Evolutionary conservation across 176 grass and related monocot genomes (phyloP).

Genomic region (Lolium rigidum): DNA sequence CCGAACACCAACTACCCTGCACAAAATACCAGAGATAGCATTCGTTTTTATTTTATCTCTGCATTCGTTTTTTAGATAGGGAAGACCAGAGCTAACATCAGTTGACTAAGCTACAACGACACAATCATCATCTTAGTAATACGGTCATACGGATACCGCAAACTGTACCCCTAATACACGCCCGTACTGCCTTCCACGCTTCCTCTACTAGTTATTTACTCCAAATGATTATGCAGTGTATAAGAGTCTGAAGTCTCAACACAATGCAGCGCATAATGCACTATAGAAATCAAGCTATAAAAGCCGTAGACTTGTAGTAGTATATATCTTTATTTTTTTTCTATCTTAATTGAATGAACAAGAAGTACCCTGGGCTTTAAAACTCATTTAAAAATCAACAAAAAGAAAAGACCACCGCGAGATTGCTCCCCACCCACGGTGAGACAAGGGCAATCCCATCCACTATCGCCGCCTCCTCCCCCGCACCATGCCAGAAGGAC

Average conservation of each 20-base stretch:
- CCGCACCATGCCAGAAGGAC: too few relatives aligned
- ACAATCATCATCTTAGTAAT: neutral
- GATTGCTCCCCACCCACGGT: too few relatives aligned
- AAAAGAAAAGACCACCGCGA: too few relatives aligned
- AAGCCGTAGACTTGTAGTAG: neutral
- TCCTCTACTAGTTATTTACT: neutral
- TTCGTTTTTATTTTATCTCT: neutral
- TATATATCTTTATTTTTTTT: neutral
- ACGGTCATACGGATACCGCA: neutral
- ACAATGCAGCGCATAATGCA: neutral
- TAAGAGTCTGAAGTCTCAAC: neutral
- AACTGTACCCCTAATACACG: neutral
- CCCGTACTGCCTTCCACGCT: conserved; percentile 29
- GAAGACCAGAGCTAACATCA: neutral
- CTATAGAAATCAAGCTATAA: neutral
- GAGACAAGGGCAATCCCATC: too few relatives aligned
- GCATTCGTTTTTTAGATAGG: neutral
- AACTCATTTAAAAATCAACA: too few relatives aligned
- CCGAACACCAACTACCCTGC: neutral
- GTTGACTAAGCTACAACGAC: conserved; percentile 37
- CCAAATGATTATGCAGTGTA: neutral
- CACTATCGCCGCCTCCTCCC: too few relatives aligned
- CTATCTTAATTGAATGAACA: neutral
- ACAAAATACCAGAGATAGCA: neutral
- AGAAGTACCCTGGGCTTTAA: too few relatives aligned